Evolutionary conservation across 1,139 yeast genomes (phyloP).

Genomic region (Taiozyma sp.): DNA sequence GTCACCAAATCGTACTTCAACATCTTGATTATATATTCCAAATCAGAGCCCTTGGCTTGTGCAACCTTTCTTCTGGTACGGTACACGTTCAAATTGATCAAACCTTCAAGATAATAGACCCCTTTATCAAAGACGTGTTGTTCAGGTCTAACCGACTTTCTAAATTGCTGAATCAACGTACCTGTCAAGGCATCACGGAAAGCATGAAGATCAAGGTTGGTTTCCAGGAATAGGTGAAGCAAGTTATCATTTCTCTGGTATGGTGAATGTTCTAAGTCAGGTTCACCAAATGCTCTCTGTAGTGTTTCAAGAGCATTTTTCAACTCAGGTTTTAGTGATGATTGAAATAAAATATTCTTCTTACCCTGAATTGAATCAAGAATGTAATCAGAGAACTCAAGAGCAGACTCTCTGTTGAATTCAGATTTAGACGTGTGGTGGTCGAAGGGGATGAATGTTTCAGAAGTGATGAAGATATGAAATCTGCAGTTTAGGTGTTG

Average conservation of each 20-base stretch:
- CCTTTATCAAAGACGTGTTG: slow-evolving; percentile 46
- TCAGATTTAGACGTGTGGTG: slow-evolving; percentile 52
- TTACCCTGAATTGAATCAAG: slow-evolving; percentile 56
- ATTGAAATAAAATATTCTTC: slow-evolving; percentile 49
- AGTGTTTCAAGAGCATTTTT: slow-evolving; percentile 70
- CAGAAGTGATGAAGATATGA: slow-evolving; percentile 59
- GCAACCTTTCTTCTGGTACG: slow-evolving; percentile 65
- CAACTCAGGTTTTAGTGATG: slow-evolving; percentile 48
- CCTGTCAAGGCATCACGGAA: slow-evolving; percentile 61
- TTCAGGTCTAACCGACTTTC: slow-evolving; percentile 29
- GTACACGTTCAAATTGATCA: slow-evolving; percentile 61
- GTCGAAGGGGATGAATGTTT: slow-evolving; percentile 56
- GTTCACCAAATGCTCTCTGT: slow-evolving; percentile 70
- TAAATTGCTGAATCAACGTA: slow-evolving; percentile 35
- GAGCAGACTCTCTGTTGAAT: slow-evolving; percentile 47
- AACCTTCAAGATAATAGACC: slow-evolving; percentile 69
- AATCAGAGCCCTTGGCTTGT: slow-evolving; percentile 78
- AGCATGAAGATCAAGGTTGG: slow-evolving; percentile 45
- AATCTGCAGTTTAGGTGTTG: slow-evolving; percentile 79
- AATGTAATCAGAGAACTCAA: slow-evolving; percentile 54
- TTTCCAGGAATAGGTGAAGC: slow-evolving; percentile 49
- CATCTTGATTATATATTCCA: slow-evolving; percentile 67
- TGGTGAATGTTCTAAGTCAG: slow-evolving; percentile 38
- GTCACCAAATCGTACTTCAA: slow-evolving; percentile 64
- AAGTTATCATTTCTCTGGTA: slow-evolving; percentile 35